These are phyloP conservation scores for Isabelozyma pseudorhagii DNA, from an alignment of 805 yeast species.

Conservation along the genomic window DNA sequence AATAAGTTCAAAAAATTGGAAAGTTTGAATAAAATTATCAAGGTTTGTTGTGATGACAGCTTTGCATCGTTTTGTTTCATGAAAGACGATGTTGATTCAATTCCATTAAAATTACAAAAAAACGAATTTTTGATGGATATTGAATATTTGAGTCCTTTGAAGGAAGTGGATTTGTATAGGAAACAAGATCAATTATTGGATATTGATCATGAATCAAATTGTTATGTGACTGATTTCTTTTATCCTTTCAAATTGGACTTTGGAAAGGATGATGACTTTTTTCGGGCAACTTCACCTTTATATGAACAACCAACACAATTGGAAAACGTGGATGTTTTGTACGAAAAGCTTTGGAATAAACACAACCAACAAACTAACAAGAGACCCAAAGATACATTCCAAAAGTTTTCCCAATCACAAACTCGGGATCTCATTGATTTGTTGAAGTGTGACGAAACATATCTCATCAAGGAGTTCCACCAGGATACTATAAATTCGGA, in stretches of 20 bases:
- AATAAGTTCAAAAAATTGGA: constrained; percentile 55
- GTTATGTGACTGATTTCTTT: constrained; percentile 27
- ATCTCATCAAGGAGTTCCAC: background rate
- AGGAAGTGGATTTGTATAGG: constrained; percentile 26
- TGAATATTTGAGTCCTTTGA: constrained; percentile 49
- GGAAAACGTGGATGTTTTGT: background rate
- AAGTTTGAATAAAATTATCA: constrained; percentile 52
- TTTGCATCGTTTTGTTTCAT: constrained; percentile 68
- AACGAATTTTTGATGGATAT: constrained; percentile 53
- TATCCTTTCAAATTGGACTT: constrained; percentile 12
- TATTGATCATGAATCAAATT: constrained; percentile 19
- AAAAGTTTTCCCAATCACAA: constrained; percentile 4
- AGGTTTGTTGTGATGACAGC: constrained; percentile 62
- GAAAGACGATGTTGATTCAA: constrained; percentile 56
- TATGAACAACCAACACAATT: no score
- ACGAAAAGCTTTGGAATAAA: constrained; percentile 10
- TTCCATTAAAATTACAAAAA: constrained; percentile 52
- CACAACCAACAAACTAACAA: constrained; percentile 10
- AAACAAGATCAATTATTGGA: constrained; percentile 43
- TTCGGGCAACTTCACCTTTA: background rate
- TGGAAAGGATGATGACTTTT: background rate
- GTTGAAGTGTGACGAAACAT: constrained; percentile 1
- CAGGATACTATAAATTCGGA: constrained; percentile 4
- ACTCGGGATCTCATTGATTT: constrained; percentile 3
- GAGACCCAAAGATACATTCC: constrained; percentile 12